Conservation (phyloP, 495 filamentous ascomycete species). For the Evernia prunastri region DNA sequence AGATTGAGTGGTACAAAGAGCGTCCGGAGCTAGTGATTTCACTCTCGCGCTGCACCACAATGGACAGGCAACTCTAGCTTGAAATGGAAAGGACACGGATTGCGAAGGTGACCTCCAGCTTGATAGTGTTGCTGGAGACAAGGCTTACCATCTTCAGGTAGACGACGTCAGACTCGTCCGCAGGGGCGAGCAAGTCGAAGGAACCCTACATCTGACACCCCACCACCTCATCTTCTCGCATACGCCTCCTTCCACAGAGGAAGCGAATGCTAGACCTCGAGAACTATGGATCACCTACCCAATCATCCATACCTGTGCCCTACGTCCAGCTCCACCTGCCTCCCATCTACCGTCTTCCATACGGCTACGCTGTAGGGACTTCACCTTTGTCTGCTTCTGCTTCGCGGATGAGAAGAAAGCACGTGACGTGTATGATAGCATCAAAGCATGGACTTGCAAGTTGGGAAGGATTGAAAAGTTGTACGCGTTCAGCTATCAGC, state of each 20-base stretch:
- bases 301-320: constrained; percentile 70
- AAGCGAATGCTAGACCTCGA: constrained; percentile 47
- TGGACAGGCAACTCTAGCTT: background rate
- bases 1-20: background rate
- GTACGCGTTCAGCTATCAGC: constrained; percentile 80
- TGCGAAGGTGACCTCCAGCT: constrained; percentile 41
- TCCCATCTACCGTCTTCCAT: constrained; percentile 74
- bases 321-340: constrained; percentile 61
- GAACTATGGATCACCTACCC: constrained; percentile 93
- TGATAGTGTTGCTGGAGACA: background rate
- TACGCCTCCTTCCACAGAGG: constrained; percentile 29
- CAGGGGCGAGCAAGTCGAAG: constrained; percentile 52
- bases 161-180: constrained; percentile 59
- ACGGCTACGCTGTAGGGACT: constrained; percentile 84
- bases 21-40: background rate
- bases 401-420: constrained; percentile 68
- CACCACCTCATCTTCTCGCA: constrained; percentile 61
- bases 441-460: constrained; percentile 74
- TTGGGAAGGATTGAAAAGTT: constrained; percentile 81
- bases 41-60: background rate
- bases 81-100: constrained; percentile 52
- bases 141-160: constrained; percentile 39
- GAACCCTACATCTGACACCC: constrained; percentile 57
- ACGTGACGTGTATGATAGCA: constrained; percentile 82
- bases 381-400: constrained; percentile 86